Percentiles rank a stretch among this genome's conserved stretches.
Conservation (phyloP, 345 rosid genomes). For the Bruguiera parviflora region DNA sequence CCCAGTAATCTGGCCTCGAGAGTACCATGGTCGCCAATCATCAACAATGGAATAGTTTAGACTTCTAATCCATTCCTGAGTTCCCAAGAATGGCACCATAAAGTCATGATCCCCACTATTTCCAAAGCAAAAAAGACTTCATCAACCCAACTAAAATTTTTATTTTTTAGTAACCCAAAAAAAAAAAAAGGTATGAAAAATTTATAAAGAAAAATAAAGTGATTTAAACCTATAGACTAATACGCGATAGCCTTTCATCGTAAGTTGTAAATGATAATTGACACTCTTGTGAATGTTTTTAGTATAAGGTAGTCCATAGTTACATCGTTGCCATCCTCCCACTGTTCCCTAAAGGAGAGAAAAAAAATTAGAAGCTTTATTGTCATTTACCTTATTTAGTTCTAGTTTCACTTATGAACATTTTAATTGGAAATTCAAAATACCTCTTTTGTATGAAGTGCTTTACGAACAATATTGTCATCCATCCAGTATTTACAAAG, state of each 20-base stretch:
- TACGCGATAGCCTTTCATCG: slow-evolving; percentile 40
- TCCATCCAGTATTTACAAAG: slow-evolving; percentile 15
- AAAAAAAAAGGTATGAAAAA: background rate
- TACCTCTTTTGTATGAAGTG: slow-evolving; percentile 23
- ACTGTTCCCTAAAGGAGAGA: slow-evolving; percentile 28
- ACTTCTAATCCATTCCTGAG: slow-evolving; percentile 57
- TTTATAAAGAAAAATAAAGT: background rate
- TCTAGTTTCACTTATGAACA: no score
- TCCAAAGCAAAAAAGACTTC: background rate
- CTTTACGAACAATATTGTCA: slow-evolving; percentile 12
- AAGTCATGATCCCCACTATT: slow-evolving; percentile 68
- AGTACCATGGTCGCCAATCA: slow-evolving; percentile 58
- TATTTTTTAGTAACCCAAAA: background rate
- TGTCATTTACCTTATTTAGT: background rate
- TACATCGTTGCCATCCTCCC: slow-evolving; percentile 43
- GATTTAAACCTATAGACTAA: slow-evolving; percentile 46
- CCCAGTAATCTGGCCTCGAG: slow-evolving; percentile 55
- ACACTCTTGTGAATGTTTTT: slow-evolving; percentile 22
- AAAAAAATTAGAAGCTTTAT: background rate
- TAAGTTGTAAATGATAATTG: slow-evolving; percentile 38
- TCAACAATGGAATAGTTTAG: slow-evolving; percentile 51
- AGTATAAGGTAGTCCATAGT: slow-evolving; percentile 25
- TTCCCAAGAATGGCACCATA: slow-evolving; percentile 43
- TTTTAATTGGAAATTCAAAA: background rate
- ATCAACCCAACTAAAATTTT: no score